phyloP scores from a whole-genome alignment of 1,284 basidiomycete species.

The Rhodotorula sp. region DNA sequence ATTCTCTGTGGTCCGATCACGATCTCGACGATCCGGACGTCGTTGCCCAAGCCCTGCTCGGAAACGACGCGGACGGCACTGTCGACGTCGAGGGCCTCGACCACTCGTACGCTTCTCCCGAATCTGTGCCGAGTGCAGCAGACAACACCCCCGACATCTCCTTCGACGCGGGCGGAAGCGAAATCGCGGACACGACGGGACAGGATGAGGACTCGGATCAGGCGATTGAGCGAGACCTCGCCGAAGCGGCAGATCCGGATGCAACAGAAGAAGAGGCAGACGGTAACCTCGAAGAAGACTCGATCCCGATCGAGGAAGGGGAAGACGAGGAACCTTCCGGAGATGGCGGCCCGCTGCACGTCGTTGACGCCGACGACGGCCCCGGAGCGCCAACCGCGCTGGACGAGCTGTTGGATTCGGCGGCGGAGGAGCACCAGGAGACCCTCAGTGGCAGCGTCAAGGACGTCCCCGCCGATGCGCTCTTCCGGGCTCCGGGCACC shows the following conservation, averaged over 20 bases:
- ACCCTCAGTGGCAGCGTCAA: background rate
- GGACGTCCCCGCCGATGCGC: background rate
- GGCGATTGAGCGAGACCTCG: conserved; percentile 1
- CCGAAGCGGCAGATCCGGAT: background rate
- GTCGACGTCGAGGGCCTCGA: background rate
- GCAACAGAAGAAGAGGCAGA: background rate
- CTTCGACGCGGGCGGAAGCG: background rate
- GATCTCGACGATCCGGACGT: background rate
- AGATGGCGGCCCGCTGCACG: conserved; percentile 46
- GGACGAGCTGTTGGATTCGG: conserved; percentile 31
- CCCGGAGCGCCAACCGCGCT: background rate
- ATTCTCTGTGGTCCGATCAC: background rate
- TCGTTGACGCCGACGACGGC: conserved; percentile 29
- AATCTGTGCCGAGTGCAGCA: background rate
- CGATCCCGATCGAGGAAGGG: conserved; percentile 52
- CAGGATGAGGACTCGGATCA: background rate
- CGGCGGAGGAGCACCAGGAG: background rate
- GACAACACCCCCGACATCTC: no score
- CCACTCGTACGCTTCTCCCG: background rate
- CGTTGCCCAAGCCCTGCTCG: background rate
- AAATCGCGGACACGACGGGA: background rate
- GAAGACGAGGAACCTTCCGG: conserved; percentile 39
- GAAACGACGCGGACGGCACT: background rate
- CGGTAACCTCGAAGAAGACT: conserved; percentile 49
- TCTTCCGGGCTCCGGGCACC: background rate